Percentiles rank a stretch among this genome's conserved stretches.
Evolutionary conservation across 148 eudicot species (phyloP).

Genomic region (Vaccinium vitisidaea): DNA sequence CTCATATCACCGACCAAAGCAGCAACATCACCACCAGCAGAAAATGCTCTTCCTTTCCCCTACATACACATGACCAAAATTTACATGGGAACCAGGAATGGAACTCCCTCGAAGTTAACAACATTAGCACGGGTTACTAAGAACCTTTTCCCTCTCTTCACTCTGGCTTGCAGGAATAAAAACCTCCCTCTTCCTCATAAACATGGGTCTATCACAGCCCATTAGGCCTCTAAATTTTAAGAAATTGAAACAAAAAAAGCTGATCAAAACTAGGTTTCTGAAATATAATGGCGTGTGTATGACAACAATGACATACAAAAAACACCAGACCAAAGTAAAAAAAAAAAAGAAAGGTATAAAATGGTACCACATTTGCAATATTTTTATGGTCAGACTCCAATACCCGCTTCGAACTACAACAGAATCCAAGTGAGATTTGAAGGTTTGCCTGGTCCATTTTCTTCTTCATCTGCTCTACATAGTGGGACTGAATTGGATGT

Average conservation of each 20-base stretch:
- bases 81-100: not conserved
- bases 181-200: not conserved
- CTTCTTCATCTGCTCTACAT: not conserved
- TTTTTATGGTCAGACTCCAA: not conserved
- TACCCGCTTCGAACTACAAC: not conserved
- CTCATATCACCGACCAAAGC: slow-evolving; percentile 56
- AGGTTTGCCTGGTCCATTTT: not conserved
- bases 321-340: not conserved
- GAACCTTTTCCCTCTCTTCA: not conserved
- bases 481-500: not conserved
- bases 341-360: not conserved
- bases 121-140: not conserved
- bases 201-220: not conserved
- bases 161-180: not conserved
- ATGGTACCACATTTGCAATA: no score
- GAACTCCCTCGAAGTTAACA: not conserved
- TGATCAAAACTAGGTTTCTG: not conserved
- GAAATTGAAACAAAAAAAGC: not conserved
- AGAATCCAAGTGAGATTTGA: not conserved
- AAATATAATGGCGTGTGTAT: not conserved
- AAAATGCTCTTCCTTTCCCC: slow-evolving; percentile 92
- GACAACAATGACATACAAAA: not conserved
- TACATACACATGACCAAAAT: slow-evolving; percentile 14
- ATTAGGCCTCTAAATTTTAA: not conserved
- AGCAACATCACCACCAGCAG: slow-evolving; percentile 91